A percentile compares a stretch with the other conserved stretches of the same genome.
Conservation (phyloP, 768 basidiomycete species). For the Podaxis sp. region DNA sequence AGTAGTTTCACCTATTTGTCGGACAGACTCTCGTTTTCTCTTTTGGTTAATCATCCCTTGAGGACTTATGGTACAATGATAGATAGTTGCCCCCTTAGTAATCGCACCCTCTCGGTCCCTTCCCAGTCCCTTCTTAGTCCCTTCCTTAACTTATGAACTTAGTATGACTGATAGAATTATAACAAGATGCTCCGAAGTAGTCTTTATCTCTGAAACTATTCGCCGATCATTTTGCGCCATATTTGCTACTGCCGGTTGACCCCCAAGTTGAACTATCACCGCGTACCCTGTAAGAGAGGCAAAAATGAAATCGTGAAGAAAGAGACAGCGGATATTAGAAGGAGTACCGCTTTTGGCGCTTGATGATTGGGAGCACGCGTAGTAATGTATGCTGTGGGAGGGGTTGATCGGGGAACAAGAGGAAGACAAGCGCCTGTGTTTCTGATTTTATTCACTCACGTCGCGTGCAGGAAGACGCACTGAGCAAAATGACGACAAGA, state of each 20-base stretch:
- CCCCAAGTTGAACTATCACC: background rate
- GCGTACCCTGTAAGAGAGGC: background rate
- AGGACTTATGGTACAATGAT: background rate
- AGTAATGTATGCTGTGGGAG: background rate
- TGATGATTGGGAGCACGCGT: background rate
- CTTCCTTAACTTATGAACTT: background rate
- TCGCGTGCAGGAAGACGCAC: background rate
- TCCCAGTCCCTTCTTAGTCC: background rate
- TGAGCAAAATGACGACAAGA: background rate
- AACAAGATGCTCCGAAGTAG: background rate
- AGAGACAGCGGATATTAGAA: background rate
- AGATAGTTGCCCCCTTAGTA: background rate
- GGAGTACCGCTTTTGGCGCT: background rate
- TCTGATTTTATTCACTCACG: background rate
- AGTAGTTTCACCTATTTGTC: background rate
- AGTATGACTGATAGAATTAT: background rate
- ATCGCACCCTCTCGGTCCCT: background rate
- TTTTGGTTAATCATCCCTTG: background rate
- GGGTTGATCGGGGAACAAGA: background rate
- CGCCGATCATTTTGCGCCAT: background rate
- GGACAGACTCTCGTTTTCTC: background rate
- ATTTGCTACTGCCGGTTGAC: background rate
- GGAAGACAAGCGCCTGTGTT: background rate
- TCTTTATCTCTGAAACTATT: background rate
- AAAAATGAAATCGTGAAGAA: background rate